Evolutionary conservation across 192 early-diverging fungal genomes (phyloP), one percentile per base, ranked within the genome.

Genomic region (Backusella luteola): DNA sequence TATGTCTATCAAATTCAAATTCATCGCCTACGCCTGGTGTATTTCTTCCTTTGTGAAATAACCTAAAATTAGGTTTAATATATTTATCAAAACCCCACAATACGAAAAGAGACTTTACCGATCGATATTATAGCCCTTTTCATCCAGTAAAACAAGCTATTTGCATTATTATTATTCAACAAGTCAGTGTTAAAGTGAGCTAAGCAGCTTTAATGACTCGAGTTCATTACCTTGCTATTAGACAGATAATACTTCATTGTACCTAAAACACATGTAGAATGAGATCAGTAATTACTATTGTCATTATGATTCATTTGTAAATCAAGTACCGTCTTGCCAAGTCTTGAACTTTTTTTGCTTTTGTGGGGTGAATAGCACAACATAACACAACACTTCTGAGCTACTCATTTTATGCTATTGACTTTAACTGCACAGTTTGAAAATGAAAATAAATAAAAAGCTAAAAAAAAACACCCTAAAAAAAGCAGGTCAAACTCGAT

Each of bases 301-400:
- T 39, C 38, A 39, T 39, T 39, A 39, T 39, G 7, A 17, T 17
- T 44, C 42, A 19, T 17, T 12, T 41, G 8, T 9, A 35, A 21
- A 39, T 26, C 29, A 67, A 41, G 35, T 78, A 86, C 86, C 86
- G 66, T 87, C 86, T 34, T 87, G 86, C 86, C 86, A 87, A 9
- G 84, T 87, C 73, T 87, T 87, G 53, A 79, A 77, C 56, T 87
- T 87, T 42, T 87, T 87, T n/a, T 67, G 75, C 59, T 87, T 87
- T 53, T 87, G 86, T 4, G 81, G 79, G 21, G 86, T 87, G 56
- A 83, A 87, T 15, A 87, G 67, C 8, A 79, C 77, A 66, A 69
- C 34, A 41, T 70, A 82, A 21, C 79, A 68, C 7, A 59, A 17
- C 19, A 49, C 46, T 19, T 49, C 46, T 49, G 46, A 1, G 17